These are phyloP conservation scores for Globisporangium sylvaticum DNA, from an alignment of 352 stramenopile genomes.

Conservation along the genomic window DNA sequence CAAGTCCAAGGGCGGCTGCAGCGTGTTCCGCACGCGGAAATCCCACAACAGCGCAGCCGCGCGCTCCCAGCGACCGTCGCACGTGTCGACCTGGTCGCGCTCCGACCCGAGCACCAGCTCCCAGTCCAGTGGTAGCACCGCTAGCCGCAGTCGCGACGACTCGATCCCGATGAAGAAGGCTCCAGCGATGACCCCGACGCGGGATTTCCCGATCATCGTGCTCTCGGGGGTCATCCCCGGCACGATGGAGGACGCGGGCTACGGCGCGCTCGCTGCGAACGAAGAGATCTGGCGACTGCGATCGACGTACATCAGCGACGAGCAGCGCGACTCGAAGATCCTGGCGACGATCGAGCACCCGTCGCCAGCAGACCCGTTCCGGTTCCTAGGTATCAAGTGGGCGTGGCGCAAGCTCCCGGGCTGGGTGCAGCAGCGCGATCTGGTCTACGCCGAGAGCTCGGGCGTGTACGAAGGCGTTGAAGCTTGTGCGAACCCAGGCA, in stretches of 20 bases:
- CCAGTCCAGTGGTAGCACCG: no score
- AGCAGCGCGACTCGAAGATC: constrained; percentile 21
- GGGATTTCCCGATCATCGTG: not conserved
- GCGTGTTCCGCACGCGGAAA: constrained; percentile 1
- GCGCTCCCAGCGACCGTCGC: no score
- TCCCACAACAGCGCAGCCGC: not conserved
- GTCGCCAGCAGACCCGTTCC: constrained; percentile 13
- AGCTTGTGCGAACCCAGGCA: no score
- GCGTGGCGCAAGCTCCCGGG: not conserved
- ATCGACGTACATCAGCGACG: constrained; percentile 27
- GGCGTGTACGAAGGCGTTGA: constrained; percentile 25
- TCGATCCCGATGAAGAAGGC: no score
- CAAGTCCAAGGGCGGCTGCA: not conserved
- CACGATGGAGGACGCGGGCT: constrained; percentile 16
- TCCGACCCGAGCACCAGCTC: no score
- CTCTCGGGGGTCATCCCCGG: not conserved
- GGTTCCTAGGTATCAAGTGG: constrained; percentile 19
- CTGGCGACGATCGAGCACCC: constrained; percentile 26
- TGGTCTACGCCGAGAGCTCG: constrained; percentile 35
- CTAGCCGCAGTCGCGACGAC: no score
- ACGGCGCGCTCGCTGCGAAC: constrained; percentile 18
- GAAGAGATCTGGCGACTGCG: constrained; percentile 25
- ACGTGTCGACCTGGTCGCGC: no score
- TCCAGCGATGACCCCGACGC: not conserved
- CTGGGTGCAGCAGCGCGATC: constrained; percentile 11